Evolutionary conservation across 371 early-diverging fungal genomes (phyloP).

Genomic region (Dinochytrium kinnereticum): DNA sequence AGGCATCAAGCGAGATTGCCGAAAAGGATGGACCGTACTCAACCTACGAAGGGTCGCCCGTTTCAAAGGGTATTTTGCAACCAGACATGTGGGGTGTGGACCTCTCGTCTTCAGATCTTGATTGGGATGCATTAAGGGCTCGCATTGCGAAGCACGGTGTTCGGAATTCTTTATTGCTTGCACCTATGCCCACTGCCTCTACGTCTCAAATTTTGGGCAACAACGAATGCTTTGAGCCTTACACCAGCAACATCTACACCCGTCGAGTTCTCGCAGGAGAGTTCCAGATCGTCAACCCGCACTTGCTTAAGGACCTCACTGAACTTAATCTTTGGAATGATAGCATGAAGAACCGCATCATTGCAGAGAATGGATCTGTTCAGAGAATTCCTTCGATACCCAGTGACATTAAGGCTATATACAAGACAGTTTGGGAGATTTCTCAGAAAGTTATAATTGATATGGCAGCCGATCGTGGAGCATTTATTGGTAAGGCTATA

Average conservation of each 20-base stretch:
- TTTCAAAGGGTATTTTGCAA: constrained; percentile 96
- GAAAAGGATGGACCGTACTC: constrained; percentile 84
- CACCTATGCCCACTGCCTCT: constrained; percentile 99
- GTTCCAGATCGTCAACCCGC: constrained; percentile 99
- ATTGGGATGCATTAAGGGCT: constrained; percentile 90
- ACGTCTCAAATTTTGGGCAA: constrained; percentile 99
- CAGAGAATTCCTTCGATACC: constrained; percentile 84
- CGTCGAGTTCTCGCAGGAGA: constrained; percentile 99
- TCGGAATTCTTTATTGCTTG: constrained; percentile 96
- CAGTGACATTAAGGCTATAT: constrained; percentile 93
- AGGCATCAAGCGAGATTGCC: constrained; percentile 96
- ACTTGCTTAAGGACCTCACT: constrained; percentile 94
- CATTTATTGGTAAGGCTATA: constrained; percentile 75
- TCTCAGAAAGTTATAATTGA: constrained; percentile 69
- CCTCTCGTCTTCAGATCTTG: constrained; percentile 76
- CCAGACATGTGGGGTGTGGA: constrained; percentile 93
- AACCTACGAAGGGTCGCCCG: constrained; percentile 90
- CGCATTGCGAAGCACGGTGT: constrained; percentile 90
- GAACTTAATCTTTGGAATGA: constrained; percentile 96
- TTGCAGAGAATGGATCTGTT: constrained; percentile 95
- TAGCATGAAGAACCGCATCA: constrained; percentile 95
- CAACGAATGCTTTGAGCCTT: constrained; percentile 99
- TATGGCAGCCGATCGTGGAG: constrained; percentile 88
- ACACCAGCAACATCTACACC: constrained; percentile 98
- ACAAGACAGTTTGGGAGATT: constrained; percentile 99